Conservation (phyloP, 2,329 filamentous ascomycete species). For the Madurella mycetomatis region DNA sequence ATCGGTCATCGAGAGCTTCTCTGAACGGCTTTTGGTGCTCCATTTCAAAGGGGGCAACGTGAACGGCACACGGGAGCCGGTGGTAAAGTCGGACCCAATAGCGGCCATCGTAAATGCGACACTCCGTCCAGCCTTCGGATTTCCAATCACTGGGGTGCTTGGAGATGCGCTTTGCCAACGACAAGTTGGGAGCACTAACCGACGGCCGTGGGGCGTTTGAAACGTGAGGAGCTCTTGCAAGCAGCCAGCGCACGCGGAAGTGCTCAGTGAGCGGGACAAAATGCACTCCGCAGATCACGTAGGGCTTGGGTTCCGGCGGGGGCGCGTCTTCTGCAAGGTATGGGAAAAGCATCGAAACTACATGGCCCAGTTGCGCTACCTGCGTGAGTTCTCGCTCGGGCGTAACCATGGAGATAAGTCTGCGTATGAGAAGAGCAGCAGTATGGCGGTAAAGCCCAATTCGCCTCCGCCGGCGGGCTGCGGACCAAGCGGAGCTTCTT, state of each 20-base stretch:
- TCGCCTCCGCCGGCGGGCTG: slow-evolving; percentile 27
- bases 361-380: slow-evolving; percentile 41
- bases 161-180: slow-evolving; percentile 12
- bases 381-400: slow-evolving; percentile 43
- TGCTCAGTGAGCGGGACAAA: slow-evolving; percentile 37
- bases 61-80: slow-evolving; percentile 39
- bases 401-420: slow-evolving; percentile 46
- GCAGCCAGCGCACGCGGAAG: slow-evolving; percentile 37
- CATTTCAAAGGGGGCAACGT: slow-evolving; percentile 43
- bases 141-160: slow-evolving; percentile 19
- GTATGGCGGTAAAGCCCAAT: slow-evolving; percentile 38
- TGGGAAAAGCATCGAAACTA: slow-evolving; percentile 48
- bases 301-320: slow-evolving; percentile 29
- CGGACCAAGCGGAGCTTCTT: slow-evolving; percentile 20
- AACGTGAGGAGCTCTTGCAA: slow-evolving; percentile 44
- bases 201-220: slow-evolving; percentile 35
- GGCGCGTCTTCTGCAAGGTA: slow-evolving; percentile 31
- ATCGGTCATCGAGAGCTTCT: slow-evolving; percentile 34
- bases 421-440: slow-evolving; percentile 44
- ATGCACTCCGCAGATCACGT: slow-evolving; percentile 45
- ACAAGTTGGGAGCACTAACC: slow-evolving; percentile 17
- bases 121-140: slow-evolving; percentile 31
- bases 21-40: slow-evolving; percentile 47
- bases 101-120: slow-evolving; percentile 54
- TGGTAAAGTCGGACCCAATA: slow-evolving; percentile 54